A percentile compares a stretch with the other conserved stretches of the same genome.
These are phyloP conservation scores for Allium sativum DNA, from an alignment of 106 monocot species.

Conservation along the genomic window DNA sequence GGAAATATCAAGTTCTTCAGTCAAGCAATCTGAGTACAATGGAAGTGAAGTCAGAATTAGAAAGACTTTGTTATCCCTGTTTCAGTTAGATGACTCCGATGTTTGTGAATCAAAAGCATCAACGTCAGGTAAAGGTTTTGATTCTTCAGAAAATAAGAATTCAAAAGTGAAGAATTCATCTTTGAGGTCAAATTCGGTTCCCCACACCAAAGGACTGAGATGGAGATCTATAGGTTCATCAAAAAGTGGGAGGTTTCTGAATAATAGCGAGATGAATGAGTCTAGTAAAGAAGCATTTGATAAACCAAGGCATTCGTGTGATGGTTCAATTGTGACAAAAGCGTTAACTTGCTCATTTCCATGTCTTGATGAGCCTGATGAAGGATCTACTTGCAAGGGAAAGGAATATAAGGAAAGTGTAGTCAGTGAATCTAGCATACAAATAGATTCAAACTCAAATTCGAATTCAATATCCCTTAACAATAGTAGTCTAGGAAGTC, in stretches of 20 bases:
- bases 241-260: slow-evolving; percentile 9
- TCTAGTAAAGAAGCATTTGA: slow-evolving; percentile 27
- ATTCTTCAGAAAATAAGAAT: slow-evolving; percentile 6
- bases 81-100: slow-evolving; percentile 66
- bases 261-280: slow-evolving; percentile 13
- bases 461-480: too few relatives aligned
- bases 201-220: slow-evolving; percentile 19
- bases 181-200: slow-evolving; percentile 33
- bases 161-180: slow-evolving; percentile 17
- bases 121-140: not conserved
- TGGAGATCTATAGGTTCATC: slow-evolving; percentile 16
- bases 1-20: slow-evolving; percentile 7
- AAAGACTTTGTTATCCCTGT: slow-evolving; percentile 57
- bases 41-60: slow-evolving; percentile 25
- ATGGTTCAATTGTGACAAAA: slow-evolving; percentile 64
- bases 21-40: slow-evolving; percentile 20
- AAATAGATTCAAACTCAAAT: too few relatives aligned
- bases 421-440: not conserved
- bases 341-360: slow-evolving; percentile 63
- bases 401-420: slow-evolving; percentile 16
- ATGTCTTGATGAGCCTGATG: slow-evolving; percentile 52
- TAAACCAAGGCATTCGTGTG: slow-evolving; percentile 79
- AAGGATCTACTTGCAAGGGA: slow-evolving; percentile 14
- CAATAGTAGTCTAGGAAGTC: slow-evolving; percentile 6
- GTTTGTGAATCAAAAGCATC: slow-evolving; percentile 6